Base-by-base conservation (phyloP, 306 rosid genomes). In the Glycine tomentella region DNA sequence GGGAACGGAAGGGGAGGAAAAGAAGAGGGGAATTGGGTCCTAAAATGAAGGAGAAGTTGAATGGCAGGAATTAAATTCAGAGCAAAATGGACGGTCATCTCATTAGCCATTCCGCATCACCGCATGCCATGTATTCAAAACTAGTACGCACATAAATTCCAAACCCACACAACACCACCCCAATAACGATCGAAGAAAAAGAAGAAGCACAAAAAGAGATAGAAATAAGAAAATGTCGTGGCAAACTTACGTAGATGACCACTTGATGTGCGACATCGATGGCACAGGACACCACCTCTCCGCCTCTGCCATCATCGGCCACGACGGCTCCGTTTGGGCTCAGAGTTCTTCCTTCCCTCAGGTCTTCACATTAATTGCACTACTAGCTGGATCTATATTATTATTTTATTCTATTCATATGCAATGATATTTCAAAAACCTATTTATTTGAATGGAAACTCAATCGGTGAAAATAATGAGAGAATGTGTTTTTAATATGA, bases 191-290 rank as follows among this genome's bases (percentile, higher is more conserved):
- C 1, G 2, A 25, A 25, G 31, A 1, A 25, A 25, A 71, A 58
- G 9, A 3, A 38, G 1, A 44, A 50, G 9, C 11, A 40, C 10
- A 4, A 56, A 42, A 9, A 1, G 14, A 17, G 7, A 17, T 4
- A 38, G 5, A 5, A 38, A 52, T 25, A 25, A 25, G 31, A 86
- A 36, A 79, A 94, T 94, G 98, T 94, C 98, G 85, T 94, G 97
- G 98, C 97, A 94, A 84, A 83, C 98, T 2, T 94, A 94, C 52
- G 98, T 94, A 1, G 98, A 94, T 73, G 98, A 94, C 0, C 98
- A 94, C 79, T 87, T 94, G 97, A 91, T 94, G 97, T 94, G 98
- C 80, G 98, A 94, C 64, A 88, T 90, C 11, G 97, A 93, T 1
- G 97, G 95, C 81, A 86, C 88, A 0, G 94, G 97, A 49, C 92